Evolutionary conservation across 768 basidiomycete species (phyloP), one percentile per base, ranked within the genome.

Genomic region (Boletellus emodensis): DNA sequence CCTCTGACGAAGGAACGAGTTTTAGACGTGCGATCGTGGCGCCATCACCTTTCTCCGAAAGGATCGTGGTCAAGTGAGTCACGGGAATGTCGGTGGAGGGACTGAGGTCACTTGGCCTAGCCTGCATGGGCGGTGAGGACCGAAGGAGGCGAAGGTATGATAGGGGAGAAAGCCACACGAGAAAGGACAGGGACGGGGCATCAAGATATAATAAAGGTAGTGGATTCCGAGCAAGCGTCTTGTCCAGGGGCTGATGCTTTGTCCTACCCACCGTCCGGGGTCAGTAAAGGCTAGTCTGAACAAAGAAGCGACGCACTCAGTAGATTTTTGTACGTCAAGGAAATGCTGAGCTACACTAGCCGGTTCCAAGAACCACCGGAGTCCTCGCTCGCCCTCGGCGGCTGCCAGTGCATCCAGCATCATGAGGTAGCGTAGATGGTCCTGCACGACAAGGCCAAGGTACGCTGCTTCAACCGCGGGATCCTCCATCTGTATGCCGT

Each of bases 141-240:
- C 73, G 78, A 18, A 81, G 68, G 30, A 90, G 72, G 28, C 78
- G 72, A 30, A 92, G 75, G 59, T 92, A 92, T 8, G 81, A 75
- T 2, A 74, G 66, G 0, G 90, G 85, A 0, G 90, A 87, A 34
- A 87, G 56, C 62, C 87, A 78, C 26, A 81, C 75, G 9, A 92
- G 72, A 63, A 92, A 90, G 9, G 85, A 85, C 44, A 90, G 68
- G 1, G 82, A 83, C 6, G 87, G 85, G 1, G 77, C 75, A 13
- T 71, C 70, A 3, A 90, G 76, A 61, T 86, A 91, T 4, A 85
- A 82, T n/a, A 92, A 67, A 7, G 87, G 86, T 32, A 91, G 71
- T 0, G 80, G 72, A 63, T 87, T 48, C 41, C 54, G 65, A 37
- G 54, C 49, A 37, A 92, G 74, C 63, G 81, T 81, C 18, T 89